These are phyloP conservation scores for Setaria italica DNA, from an alignment of 202 grass and related monocot species.

Conservation along the genomic window DNA sequence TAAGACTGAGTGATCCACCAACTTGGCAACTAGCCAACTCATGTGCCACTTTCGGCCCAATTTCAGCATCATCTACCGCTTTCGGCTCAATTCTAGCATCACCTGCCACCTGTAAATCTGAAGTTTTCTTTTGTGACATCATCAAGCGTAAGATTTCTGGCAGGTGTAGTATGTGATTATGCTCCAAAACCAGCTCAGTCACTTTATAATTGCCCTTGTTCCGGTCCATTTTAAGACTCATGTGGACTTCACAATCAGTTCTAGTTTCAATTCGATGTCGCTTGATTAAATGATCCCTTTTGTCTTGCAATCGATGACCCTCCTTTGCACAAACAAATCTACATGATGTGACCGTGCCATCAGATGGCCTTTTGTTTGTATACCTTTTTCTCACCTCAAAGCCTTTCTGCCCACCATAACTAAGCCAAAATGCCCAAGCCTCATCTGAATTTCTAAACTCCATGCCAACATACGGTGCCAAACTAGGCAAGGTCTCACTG, in stretches of 20 bases:
- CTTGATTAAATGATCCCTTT: slow-evolving; percentile 30
- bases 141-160: not conserved
- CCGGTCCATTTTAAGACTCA: slow-evolving; percentile 40
- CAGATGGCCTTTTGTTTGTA: slow-evolving; percentile 3
- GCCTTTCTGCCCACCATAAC: slow-evolving; percentile 26
- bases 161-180: slow-evolving; percentile 50
- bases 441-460: slow-evolving; percentile 25
- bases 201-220: slow-evolving; percentile 41
- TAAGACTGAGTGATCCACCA: slow-evolving; percentile 21
- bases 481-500: not conserved
- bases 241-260: slow-evolving; percentile 33
- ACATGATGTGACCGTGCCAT: slow-evolving; percentile 30
- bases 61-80: not conserved
- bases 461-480: slow-evolving; percentile 18
- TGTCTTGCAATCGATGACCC: not conserved
- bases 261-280: slow-evolving; percentile 2
- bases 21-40: slow-evolving; percentile 36
- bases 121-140: slow-evolving; percentile 24
- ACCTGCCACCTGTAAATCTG: not conserved
- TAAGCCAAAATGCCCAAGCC: slow-evolving; percentile 28
- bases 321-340: slow-evolving; percentile 32
- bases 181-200: slow-evolving; percentile 46
- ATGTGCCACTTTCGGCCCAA: not conserved
- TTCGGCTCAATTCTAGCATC: not conserved
- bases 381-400: slow-evolving; percentile 31